phyloP scores from a whole-genome alignment of 768 basidiomycete species.

The Kockovaella imperatae region DNA sequence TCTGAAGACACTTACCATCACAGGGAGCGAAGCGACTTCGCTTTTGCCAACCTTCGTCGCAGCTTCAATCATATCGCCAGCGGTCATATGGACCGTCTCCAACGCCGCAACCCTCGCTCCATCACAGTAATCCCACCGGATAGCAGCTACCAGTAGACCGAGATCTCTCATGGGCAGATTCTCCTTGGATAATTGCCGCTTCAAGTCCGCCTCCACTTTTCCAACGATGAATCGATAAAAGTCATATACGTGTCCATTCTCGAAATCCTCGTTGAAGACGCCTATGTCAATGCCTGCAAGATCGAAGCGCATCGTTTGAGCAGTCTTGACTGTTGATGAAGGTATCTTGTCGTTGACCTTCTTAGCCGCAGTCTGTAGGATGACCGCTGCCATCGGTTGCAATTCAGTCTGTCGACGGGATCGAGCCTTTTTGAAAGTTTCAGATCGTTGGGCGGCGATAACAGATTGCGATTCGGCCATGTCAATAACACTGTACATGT shows the following conservation, averaged over 20 bases:
- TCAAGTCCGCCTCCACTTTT: slow-evolving; percentile 24
- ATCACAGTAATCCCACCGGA: slow-evolving; percentile 23
- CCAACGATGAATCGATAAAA: slow-evolving; percentile 38
- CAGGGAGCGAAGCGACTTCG: slow-evolving; percentile 25
- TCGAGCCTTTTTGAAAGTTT: slow-evolving; percentile 22
- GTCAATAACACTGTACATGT: slow-evolving; percentile 25
- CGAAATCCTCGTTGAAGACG: slow-evolving; percentile 29
- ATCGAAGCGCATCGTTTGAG: slow-evolving; percentile 32
- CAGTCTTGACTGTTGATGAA: slow-evolving; percentile 13
- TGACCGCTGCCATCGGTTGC: slow-evolving; percentile 27
- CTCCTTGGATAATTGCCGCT: slow-evolving; percentile 11
- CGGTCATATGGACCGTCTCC: slow-evolving; percentile 12
- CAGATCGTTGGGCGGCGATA: slow-evolving; percentile 32
- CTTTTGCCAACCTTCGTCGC: slow-evolving; percentile 16
- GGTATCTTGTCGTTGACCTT: background rate
- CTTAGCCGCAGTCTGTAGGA: slow-evolving; percentile 31
- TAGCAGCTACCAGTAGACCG: slow-evolving; percentile 12
- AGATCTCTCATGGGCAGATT: slow-evolving; percentile 21
- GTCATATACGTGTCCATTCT: slow-evolving; percentile 9
- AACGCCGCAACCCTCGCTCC: slow-evolving; percentile 11
- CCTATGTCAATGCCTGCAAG: slow-evolving; percentile 33
- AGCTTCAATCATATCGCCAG: slow-evolving; percentile 22
- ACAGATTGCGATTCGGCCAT: slow-evolving; percentile 23
- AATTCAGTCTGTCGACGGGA: slow-evolving; percentile 23
- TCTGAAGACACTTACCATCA: slow-evolving; percentile 21